Evolutionary conservation across 2,329 filamentous ascomycete genomes (phyloP), one percentile per base, ranked within the genome.

Genomic region (Macrophomina tecta): DNA sequence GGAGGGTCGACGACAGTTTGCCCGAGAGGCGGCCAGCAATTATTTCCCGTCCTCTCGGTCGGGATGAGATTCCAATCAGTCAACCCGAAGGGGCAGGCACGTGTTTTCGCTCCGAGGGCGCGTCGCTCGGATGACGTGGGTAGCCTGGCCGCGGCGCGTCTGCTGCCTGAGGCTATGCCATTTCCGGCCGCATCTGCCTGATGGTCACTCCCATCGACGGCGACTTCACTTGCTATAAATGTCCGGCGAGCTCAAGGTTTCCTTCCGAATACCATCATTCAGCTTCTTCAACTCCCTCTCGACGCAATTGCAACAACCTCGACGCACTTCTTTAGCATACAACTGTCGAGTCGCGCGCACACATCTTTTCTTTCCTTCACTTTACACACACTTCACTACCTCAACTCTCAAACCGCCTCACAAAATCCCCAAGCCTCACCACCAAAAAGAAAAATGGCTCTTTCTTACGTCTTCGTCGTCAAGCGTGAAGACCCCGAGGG

Each of bases 381-480:
- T 23, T 55, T 12, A 28, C 52, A 34, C 53, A 40, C 42, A 40
- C n/a, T n/a, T 42, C 38, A 16, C 38, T 8, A 28, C 34, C 23
- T 8, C 30, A 55, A n/a, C 11, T 3, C 52, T 6, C 16, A 14
- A 55, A 36, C 5, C 36, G 36, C 11, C 36, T 8, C 36, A 12
- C 11, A 7, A 38, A 38, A 12, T 38, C 36, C 11, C 4, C 6
- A 38, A 38, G 7, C 36, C 11, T 38, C 36, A 38, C 36, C 36
- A 38, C 36, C 36, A 38, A 1, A 38, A 38, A 7, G 36, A 3
- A 38, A 38, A 53, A 64, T 64, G 60, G 45, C 60, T 23, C 34
- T 38, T 14, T 45, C 61, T 5, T 40, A 30, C 46, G 42, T 64
- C 61, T 64, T n/a, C 48, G 28, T 64, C 61, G 34, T 64, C 61